Conservation (phyloP, 352 stramenopile species). For the Phytophthora aleatoria region DNA sequence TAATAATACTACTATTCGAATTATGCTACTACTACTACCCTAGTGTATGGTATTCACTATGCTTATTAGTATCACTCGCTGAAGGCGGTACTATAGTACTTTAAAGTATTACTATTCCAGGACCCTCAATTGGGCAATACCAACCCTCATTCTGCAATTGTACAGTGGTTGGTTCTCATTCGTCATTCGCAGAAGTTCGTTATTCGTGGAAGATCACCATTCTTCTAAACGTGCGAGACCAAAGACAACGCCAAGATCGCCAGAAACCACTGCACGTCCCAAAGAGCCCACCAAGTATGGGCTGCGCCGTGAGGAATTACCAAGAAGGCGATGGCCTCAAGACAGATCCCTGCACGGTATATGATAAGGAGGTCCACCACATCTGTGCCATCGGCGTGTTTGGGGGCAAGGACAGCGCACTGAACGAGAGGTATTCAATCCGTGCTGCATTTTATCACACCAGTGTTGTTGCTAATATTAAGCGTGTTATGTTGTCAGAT, state of each 20-base stretch:
- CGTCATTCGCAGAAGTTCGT: background rate
- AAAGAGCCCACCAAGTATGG: background rate
- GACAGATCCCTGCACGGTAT: background rate
- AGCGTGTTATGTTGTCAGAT: background rate
- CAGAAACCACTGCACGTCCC: too few species aligned
- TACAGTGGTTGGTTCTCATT: background rate
- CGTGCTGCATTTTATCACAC: background rate
- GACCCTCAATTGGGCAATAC: background rate
- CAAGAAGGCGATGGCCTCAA: background rate
- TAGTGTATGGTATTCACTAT: background rate
- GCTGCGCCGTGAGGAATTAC: background rate
- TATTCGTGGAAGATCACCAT: background rate
- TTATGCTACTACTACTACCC: background rate
- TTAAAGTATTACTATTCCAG: background rate
- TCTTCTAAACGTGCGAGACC: background rate
- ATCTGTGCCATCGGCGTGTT: background rate
- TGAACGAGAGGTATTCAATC: background rate
- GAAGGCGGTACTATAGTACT: background rate
- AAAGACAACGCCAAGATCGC: too few species aligned
- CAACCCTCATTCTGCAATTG: background rate
- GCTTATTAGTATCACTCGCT: background rate
- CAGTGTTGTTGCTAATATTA: background rate
- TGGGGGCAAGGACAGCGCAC: background rate
- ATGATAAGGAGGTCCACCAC: background rate
- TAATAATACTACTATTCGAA: background rate